Base-by-base conservation (phyloP, 257 asterid genomes). In the Vinca minor region DNA sequence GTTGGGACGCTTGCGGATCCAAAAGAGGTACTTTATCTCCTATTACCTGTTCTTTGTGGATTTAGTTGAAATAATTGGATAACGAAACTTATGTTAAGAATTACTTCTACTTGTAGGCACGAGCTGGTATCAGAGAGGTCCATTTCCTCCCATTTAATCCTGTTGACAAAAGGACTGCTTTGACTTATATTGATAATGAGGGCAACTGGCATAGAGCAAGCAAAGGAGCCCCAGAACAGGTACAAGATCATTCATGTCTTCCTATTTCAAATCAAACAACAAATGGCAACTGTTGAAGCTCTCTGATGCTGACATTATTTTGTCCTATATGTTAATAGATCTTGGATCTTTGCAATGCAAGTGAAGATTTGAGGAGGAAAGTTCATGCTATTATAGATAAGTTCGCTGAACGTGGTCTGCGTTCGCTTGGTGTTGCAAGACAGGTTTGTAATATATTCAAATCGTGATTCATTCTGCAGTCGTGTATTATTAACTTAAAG, bases 211-310 rank as follows among this genome's bases (percentile, higher is more conserved):
- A 87, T 65, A 65, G 98, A 38, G 82, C 95, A 39, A 89, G 97
- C 87, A 92, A 92, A 79, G 98, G 98, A 72, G 98, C 98, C 23
- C 98, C 98, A 2, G 98, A 92, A 80, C 96, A 92, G 95, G 98
- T 92, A 42, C 49, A 60, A 41, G 64, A 74, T 34, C 32, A 21
- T 39, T 55, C 41, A 21, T 63, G 60, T 23, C 49, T 48, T 59
- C 54, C 25, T 54, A 36, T 57, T 62, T 55, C 57, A 47, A 44
- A 50, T 70, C n/a, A 62, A 31, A 32, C 32, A 49, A 49, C 58
- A 31, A 46, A 17, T 29, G 13, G 21, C 5, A 15, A 42, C 14
- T 64, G 29, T 13, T 53, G 49, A 60, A 31, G 25, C 4, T 13
- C n/a, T 31, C 32, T 53, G 34, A 26, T 68, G 58, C 32, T 21